Conservation (phyloP, 768 basidiomycete genomes). For the Russula dissimulans region DNA sequence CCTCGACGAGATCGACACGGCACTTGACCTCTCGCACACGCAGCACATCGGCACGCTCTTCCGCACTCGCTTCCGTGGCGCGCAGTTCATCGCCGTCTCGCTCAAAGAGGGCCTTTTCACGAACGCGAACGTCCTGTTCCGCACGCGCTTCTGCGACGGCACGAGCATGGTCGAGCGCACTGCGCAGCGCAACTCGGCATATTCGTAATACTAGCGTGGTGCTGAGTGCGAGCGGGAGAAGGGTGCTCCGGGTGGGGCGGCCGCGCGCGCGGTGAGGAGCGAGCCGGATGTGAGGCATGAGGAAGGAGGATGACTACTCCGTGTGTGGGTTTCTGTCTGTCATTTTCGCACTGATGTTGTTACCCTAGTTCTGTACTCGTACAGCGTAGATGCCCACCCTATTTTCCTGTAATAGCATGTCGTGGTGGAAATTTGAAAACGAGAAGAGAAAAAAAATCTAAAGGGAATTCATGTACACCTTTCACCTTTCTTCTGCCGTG, state of each 20-base stretch:
- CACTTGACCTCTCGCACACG: constrained; percentile 90
- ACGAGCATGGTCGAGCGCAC: constrained; percentile 86
- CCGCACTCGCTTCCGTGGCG: constrained; percentile 92
- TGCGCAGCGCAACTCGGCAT: constrained; percentile 50
- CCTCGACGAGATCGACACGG: constrained; percentile 97
- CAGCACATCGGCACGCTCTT: constrained; percentile 99
- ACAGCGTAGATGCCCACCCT: not conserved
- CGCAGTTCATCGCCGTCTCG: constrained; percentile 96
- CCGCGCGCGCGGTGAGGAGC: too few species aligned
- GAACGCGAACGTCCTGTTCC: constrained; percentile 94
- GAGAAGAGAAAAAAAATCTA: too few species aligned
- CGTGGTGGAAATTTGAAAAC: too few species aligned
- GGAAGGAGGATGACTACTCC: too few species aligned
- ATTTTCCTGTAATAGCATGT: not conserved
- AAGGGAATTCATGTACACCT: too few species aligned
- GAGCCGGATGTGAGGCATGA: not conserved
- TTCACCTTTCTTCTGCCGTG: too few species aligned
- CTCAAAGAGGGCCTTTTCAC: constrained; percentile 96
- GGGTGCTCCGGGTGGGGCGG: not conserved
- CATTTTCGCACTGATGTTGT: not conserved
- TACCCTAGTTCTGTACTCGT: not conserved
- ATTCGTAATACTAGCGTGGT: constrained; percentile 25
- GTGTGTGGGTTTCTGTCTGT: not conserved
- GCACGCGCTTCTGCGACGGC: constrained; percentile 87
- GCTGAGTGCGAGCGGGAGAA: constrained; percentile 1